phyloP scores from a whole-genome alignment of 2,329 filamentous ascomycete species.

The Chrysoporthe deuterocubensis region DNA sequence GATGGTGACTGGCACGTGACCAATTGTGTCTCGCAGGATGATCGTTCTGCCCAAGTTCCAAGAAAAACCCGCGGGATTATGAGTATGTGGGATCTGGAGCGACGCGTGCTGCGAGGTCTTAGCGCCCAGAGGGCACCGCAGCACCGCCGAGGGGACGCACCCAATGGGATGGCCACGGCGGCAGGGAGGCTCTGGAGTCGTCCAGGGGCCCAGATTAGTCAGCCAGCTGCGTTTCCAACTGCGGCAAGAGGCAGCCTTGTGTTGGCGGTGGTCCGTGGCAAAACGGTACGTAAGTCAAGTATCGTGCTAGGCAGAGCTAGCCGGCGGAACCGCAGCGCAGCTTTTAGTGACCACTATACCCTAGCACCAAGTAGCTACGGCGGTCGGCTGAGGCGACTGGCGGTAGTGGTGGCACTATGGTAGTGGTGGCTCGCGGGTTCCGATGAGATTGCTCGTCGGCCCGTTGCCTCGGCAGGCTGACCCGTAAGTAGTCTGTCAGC shows the following conservation, averaged over 20 bases:
- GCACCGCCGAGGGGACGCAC: background rate
- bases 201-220: conserved; percentile 19
- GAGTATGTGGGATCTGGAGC: background rate
- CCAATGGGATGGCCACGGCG: background rate
- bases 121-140: background rate
- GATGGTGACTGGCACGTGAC: background rate
- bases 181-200: conserved; percentile 2
- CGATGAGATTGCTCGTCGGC: conserved; percentile 5
- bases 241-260: conserved; percentile 27
- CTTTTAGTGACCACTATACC: background rate
- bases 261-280: conserved; percentile 10
- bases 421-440: background rate
- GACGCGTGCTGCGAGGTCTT: background rate
- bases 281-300: background rate
- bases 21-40: background rate
- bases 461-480: background rate
- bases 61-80: background rate
- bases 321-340: background rate
- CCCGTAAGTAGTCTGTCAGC: background rate
- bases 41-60: background rate
- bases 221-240: conserved; percentile 20
- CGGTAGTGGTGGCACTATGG: background rate
- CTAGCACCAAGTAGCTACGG: background rate
- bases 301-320: background rate
- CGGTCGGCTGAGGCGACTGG: background rate